Percentiles rank a stretch among this genome's conserved stretches.
phyloP scores from a whole-genome alignment of 208 protist genomes.

The Wallacemonas sp. region DNA sequence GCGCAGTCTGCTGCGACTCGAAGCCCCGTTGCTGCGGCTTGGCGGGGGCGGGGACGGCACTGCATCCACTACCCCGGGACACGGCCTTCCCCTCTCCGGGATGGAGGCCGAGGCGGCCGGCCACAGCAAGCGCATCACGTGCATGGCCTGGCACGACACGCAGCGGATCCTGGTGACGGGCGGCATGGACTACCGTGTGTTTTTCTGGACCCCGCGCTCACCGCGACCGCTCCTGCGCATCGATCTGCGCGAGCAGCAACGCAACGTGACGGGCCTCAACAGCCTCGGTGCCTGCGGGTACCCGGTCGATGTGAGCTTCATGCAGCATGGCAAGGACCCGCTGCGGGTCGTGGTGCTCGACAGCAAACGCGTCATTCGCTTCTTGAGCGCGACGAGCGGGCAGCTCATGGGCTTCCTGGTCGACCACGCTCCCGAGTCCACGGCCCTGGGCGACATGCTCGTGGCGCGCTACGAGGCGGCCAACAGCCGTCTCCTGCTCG shows the following conservation, averaged over 20 bases:
- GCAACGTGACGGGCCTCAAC: slow-evolving; percentile 18
- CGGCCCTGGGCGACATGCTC: slow-evolving; percentile 53
- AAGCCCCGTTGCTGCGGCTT: slow-evolving; percentile 61
- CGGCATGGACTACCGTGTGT: slow-evolving; percentile 68
- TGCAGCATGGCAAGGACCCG: slow-evolving; percentile 32
- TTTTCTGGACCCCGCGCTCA: slow-evolving; percentile 65
- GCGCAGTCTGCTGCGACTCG: slow-evolving; percentile 54
- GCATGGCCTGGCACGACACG: slow-evolving; percentile 49
- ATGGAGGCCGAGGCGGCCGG: slow-evolving; percentile 16
- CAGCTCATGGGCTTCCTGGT: slow-evolving; percentile 45
- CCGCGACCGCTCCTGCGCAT: slow-evolving; percentile 47
- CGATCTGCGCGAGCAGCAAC: slow-evolving; percentile 56
- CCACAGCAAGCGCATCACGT: slow-evolving; percentile 73
- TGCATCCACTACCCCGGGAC: no score
- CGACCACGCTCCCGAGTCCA: slow-evolving; percentile 46
- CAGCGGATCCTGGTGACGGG: slow-evolving; percentile 70
- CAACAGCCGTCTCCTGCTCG: slow-evolving; percentile 73
- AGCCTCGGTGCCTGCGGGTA: slow-evolving; percentile 52
- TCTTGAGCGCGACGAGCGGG: slow-evolving; percentile 65
- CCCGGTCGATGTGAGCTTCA: slow-evolving; percentile 78
- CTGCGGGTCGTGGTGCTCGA: slow-evolving; percentile 73
- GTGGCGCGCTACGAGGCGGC: slow-evolving; percentile 68
- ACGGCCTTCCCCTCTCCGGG: no score
- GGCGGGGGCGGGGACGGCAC: slow-evolving; percentile 43
- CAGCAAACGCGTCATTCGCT: slow-evolving; percentile 68